phyloP scores from a whole-genome alignment of 2,329 filamentous ascomycete genomes.

The Apiospora marii region DNA sequence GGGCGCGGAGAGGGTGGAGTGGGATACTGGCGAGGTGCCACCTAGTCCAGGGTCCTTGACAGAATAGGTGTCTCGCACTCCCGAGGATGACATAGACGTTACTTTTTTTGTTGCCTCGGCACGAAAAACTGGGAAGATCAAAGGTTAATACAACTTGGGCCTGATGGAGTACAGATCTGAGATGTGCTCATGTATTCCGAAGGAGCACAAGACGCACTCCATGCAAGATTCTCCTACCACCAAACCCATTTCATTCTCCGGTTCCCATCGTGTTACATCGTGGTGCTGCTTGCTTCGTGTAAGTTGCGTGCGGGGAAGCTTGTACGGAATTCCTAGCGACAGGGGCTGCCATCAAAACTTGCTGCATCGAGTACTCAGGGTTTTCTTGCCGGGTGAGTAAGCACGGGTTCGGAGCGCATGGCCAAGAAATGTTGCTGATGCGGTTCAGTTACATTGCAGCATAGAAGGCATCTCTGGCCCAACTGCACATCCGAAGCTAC shows the following conservation, averaged over 20 bases:
- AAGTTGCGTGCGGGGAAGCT: conserved; percentile 1
- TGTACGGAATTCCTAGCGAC: background rate
- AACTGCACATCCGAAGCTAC: background rate
- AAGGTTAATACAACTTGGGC: background rate
- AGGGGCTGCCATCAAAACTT: background rate
- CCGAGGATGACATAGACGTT: background rate
- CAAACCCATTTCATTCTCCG: background rate
- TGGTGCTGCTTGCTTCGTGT: background rate
- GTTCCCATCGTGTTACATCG: background rate
- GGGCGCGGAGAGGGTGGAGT: conserved; percentile 47
- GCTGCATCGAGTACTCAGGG: background rate
- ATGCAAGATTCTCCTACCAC: background rate
- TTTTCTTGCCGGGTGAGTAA: background rate
- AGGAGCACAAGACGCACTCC: background rate
- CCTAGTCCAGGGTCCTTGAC: conserved; percentile 47
- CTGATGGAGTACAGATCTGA: background rate
- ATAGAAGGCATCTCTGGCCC: background rate
- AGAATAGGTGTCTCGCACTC: background rate
- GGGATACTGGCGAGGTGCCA: conserved; percentile 59
- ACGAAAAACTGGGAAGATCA: background rate
- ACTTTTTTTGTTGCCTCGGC: too few species aligned
- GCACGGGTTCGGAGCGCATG: background rate
- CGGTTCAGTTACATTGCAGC: background rate
- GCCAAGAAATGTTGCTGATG: background rate
- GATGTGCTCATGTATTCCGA: background rate